A percentile compares a stretch with the other conserved stretches of the same genome.
Evolutionary conservation across 1,284 basidiomycete species (phyloP).

Genomic region (Malassezia nana): DNA sequence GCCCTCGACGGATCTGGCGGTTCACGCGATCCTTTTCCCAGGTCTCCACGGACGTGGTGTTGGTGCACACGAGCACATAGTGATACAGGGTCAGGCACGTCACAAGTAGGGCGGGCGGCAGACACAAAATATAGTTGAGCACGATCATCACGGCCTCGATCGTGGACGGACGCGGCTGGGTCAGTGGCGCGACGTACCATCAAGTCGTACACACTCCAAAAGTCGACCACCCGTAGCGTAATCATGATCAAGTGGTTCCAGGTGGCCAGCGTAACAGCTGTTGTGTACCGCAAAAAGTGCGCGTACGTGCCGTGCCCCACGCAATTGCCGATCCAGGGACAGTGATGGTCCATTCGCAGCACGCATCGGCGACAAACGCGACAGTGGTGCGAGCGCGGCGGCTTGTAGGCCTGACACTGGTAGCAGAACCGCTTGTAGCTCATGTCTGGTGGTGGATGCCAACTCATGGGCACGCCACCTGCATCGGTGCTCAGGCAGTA

Average conservation of each 20-base stretch:
- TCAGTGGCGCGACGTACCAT: constrained; percentile 6
- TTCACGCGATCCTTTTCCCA: constrained; percentile 95
- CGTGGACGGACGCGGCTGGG: constrained; percentile 61
- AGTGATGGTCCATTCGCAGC: constrained; percentile 65
- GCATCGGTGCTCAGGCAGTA: constrained; percentile 31
- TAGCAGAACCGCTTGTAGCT: constrained; percentile 34
- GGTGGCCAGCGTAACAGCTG: constrained; percentile 80
- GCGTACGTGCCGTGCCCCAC: constrained; percentile 67
- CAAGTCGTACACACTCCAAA: constrained; percentile 23
- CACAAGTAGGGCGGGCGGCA: constrained; percentile 74
- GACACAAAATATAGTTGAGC: constrained; percentile 72
- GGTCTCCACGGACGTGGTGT: constrained; percentile 89
- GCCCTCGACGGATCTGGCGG: constrained; percentile 70
- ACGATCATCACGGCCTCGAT: constrained; percentile 71
- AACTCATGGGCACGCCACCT: constrained; percentile 33
- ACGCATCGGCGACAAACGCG: constrained; percentile 63
- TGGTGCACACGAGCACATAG: constrained; percentile 65
- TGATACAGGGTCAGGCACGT: constrained; percentile 71
- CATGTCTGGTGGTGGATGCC: constrained; percentile 21
- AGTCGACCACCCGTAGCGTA: constrained; percentile 27
- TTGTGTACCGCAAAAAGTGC: constrained; percentile 82
- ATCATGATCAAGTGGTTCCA: constrained; percentile 33
- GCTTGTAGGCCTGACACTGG: constrained; percentile 55
- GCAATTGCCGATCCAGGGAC: constrained; percentile 64
- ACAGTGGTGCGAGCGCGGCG: constrained; percentile 66